These are phyloP conservation scores for Wickerhamia fluorescens DNA, from an alignment of 805 yeast genomes.

Conservation along the genomic window DNA sequence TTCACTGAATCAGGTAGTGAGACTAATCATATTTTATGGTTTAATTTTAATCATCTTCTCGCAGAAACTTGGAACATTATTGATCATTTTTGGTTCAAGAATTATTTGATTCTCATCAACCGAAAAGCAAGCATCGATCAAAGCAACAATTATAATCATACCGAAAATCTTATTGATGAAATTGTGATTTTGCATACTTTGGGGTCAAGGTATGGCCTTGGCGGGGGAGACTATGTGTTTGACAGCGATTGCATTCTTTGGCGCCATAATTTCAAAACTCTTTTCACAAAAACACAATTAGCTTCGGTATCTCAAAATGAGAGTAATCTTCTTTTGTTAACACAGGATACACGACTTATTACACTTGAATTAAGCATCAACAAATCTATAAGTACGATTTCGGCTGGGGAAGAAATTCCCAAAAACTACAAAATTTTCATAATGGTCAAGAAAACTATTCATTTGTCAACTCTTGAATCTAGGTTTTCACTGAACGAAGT, in stretches of 20 bases:
- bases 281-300: conserved; percentile 14
- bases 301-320: conserved; percentile 2
- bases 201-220: conserved; percentile 24
- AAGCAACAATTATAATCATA: too few relatives aligned
- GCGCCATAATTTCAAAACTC: conserved; percentile 27
- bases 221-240: conserved; percentile 22
- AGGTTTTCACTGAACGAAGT: conserved; percentile 18
- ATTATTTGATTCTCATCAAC: conserved; percentile 27
- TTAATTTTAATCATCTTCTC: conserved; percentile 26
- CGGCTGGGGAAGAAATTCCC: conserved; percentile 3
- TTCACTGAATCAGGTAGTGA: conserved; percentile 13
- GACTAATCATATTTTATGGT: conserved; percentile 33
- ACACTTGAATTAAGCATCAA: conserved; percentile 16
- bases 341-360: conserved; percentile 22
- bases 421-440: conserved; percentile 21
- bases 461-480: conserved; percentile 24
- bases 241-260: conserved; percentile 34
- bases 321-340: conserved; percentile 18
- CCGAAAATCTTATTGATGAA: conserved; percentile 22
- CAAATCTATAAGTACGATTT: conserved; percentile 5
- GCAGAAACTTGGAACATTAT: conserved; percentile 27
- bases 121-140: conserved; percentile 14
- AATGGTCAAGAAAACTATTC: conserved; percentile 25
- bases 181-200: conserved; percentile 27
- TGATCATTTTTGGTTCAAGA: conserved; percentile 29